phyloP scores from a whole-genome alignment of 202 grass and related monocot species.

The Miscanthus sacchariflorus region DNA sequence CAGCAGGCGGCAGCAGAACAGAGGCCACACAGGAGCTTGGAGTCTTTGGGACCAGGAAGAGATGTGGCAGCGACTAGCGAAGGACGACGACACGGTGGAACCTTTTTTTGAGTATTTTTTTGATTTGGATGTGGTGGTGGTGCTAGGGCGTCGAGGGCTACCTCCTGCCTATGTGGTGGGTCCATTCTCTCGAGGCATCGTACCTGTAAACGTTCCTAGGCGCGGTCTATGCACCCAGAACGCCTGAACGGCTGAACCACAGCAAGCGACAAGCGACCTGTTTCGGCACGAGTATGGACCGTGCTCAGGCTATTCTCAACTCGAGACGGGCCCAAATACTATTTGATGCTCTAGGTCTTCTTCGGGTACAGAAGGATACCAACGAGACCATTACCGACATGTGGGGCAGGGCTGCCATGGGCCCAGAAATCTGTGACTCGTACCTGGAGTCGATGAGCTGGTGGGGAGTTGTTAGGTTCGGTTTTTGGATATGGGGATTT shows the following conservation, averaged over 20 bases:
- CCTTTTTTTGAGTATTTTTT: not conserved
- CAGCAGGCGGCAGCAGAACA: not conserved
- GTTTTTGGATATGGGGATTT: slow-evolving; percentile 47
- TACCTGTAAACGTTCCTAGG: fast-evolving
- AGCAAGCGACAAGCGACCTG: not conserved
- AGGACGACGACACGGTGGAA: slow-evolving; percentile 1
- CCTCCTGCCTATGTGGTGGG: slow-evolving; percentile 17
- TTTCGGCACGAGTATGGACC: not conserved
- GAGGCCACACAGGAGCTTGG: not conserved
- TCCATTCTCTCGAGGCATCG: slow-evolving; percentile 15
- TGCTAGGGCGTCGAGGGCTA: not conserved
- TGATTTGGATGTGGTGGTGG: slow-evolving; percentile 53
- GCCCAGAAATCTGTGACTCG: not conserved
- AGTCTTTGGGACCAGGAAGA: not conserved
- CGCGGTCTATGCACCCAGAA: not conserved
- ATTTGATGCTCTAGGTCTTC: not conserved
- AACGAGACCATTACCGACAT: fast-evolving
- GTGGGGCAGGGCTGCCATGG: fast-evolving
- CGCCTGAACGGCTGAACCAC: not conserved
- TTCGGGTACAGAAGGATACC: not conserved
- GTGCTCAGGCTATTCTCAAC: not conserved
- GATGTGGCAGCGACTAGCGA: slow-evolving; percentile 48
- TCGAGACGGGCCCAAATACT: not conserved
- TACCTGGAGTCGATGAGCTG: not conserved
- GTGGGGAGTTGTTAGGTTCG: not conserved